Conservation (phyloP, 2,329 filamentous ascomycete genomes). For the Fusarium pseudonygamai region DNA sequence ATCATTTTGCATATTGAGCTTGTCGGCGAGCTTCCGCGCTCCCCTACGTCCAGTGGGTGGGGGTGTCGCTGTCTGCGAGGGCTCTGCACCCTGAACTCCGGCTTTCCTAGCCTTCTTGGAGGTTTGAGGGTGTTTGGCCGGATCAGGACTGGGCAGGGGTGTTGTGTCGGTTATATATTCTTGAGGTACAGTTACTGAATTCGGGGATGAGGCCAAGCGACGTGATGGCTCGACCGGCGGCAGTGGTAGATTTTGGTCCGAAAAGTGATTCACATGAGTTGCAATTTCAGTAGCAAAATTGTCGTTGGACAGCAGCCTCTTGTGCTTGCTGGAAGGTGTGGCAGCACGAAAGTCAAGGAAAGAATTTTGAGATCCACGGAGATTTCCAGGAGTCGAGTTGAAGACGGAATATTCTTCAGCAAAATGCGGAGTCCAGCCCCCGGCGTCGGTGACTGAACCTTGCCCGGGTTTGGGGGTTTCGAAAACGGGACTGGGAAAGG, state of each 20-base stretch:
- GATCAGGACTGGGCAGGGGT: constrained; percentile 43
- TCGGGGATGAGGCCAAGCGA: constrained; percentile 67
- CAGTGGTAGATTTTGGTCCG: constrained; percentile 61
- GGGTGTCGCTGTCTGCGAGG: constrained; percentile 66
- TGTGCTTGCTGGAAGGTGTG: constrained; percentile 53
- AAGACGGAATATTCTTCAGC: constrained; percentile 73
- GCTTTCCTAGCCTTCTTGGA: constrained; percentile 59
- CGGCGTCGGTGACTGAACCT: constrained; percentile 58
- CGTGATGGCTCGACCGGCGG: constrained; percentile 69
- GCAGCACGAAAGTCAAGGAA: constrained; percentile 58
- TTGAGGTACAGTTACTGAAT: constrained; percentile 49
- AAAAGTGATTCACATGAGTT: constrained; percentile 71
- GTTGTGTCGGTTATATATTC: constrained; percentile 45
- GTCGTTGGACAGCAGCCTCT: constrained; percentile 62
- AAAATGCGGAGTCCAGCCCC: constrained; percentile 69
- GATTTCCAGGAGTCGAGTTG: constrained; percentile 69
- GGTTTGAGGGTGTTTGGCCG: constrained; percentile 41
- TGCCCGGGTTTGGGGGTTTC: constrained; percentile 64
- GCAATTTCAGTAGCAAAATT: constrained; percentile 61
- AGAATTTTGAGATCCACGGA: constrained; percentile 56
- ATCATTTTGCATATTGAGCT: constrained; percentile 67
- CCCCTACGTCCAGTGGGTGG: constrained; percentile 67
- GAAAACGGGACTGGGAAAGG: constrained; percentile 65
- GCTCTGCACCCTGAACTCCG: constrained; percentile 50
- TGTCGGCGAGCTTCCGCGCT: constrained; percentile 64